phyloP scores from a whole-genome alignment of 1,284 basidiomycete genomes.

The Heliocybe sulcata region DNA sequence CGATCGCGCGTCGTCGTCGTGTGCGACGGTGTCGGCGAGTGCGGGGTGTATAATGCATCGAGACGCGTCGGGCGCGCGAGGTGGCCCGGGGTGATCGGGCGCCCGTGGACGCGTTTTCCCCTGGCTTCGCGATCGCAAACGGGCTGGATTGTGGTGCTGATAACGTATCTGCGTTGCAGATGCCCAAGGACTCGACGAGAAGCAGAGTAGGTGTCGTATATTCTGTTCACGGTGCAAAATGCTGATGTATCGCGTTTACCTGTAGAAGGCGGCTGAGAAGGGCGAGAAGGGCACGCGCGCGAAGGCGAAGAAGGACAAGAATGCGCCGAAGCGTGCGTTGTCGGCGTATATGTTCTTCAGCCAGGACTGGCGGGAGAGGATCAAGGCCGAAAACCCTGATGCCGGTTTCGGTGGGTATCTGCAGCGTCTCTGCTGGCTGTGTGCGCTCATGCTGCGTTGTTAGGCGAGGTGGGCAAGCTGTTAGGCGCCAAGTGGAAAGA shows the following conservation, averaged over 20 bases:
- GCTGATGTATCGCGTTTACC: conserved; percentile 7
- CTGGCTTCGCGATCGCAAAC: not conserved
- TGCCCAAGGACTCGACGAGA: conserved; percentile 79
- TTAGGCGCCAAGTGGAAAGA: conserved; percentile 91
- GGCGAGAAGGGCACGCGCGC: conserved; percentile 43
- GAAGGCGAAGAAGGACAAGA: conserved; percentile 70
- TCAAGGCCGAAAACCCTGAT: conserved; percentile 94
- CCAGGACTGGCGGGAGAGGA: conserved; percentile 90
- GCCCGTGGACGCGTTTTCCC: not conserved
- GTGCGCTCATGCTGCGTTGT: conserved; percentile 6
- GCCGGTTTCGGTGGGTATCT: conserved; percentile 76
- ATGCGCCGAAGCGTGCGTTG: conserved; percentile 84
- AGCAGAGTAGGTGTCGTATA: conserved; percentile 48
- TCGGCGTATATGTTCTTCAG: conserved; percentile 99
- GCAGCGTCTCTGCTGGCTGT: conserved; percentile 6
- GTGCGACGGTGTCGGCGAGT: conserved; percentile 1
- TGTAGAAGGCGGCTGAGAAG: conserved; percentile 68
- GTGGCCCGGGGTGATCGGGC: not conserved
- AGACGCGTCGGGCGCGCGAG: not conserved
- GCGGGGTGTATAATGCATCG: not conserved
- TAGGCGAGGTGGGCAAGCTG: conserved; percentile 81
- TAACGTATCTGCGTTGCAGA: conserved; percentile 38
- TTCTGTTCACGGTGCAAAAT: conserved; percentile 9
- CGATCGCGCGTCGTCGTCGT: conserved; percentile 10
- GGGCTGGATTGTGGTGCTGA: conserved; percentile 22